These are phyloP conservation scores for Tremellales sp. DNA, from an alignment of 1,284 basidiomycete genomes.

Conservation along the genomic window DNA sequence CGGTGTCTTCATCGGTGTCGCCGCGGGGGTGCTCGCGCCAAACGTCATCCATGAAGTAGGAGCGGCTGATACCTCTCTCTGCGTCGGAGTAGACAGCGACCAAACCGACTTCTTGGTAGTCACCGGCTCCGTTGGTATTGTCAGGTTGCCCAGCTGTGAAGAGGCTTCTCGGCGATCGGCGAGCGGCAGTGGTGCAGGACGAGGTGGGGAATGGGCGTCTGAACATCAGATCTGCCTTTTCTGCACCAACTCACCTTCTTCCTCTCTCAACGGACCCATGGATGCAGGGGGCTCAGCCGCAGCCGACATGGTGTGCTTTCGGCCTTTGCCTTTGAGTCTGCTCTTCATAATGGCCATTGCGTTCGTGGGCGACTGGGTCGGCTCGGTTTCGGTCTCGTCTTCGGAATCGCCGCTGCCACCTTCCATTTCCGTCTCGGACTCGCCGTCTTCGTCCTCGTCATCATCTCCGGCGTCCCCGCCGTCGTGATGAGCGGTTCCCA, in stretches of 20 bases:
- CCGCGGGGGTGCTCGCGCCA: conserved; percentile 4
- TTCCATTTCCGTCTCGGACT: conserved; percentile 24
- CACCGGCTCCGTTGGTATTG: background rate
- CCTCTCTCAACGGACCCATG: conserved; percentile 22
- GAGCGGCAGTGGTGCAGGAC: conserved; percentile 2
- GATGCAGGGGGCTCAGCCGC: conserved; percentile 10
- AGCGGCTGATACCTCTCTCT: conserved; percentile 8
- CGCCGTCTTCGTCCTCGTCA: conserved; percentile 37
- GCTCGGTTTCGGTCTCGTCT: conserved; percentile 18
- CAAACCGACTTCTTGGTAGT: conserved; percentile 21
- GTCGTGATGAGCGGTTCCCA: conserved; percentile 17
- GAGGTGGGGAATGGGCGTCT: background rate
- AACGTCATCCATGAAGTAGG: conserved; percentile 23
- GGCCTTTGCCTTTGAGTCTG: conserved; percentile 12
- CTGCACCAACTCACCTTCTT: conserved; percentile 23
- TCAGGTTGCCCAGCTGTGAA: conserved; percentile 9
- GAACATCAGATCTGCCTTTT: background rate
- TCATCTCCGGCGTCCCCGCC: conserved; percentile 25
- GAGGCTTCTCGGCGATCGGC: conserved; percentile 18
- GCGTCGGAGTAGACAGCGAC: conserved; percentile 25
- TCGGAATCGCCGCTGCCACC: conserved; percentile 24
- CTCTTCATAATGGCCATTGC: background rate
- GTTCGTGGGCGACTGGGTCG: background rate
- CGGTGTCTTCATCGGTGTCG: too few species aligned
- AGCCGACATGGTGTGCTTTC: conserved; percentile 13